Evolutionary conservation across 768 basidiomycete species (phyloP).

Genomic region (Ramaria sp.): DNA sequence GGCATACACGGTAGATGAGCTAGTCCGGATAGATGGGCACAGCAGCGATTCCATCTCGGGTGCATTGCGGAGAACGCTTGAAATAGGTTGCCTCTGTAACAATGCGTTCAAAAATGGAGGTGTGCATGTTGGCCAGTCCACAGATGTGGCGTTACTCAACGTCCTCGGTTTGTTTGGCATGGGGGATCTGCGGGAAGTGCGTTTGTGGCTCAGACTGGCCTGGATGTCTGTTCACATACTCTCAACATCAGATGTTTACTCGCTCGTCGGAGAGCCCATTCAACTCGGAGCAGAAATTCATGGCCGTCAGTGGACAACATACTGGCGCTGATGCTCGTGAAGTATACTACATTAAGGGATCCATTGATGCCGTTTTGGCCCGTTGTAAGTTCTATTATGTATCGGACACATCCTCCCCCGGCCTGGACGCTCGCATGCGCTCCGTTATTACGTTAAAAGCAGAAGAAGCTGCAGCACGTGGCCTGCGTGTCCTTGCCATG

Average conservation of each 20-base stretch:
- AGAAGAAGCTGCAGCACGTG: slow-evolving; percentile 56
- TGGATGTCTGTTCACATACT: neutral
- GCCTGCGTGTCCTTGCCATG: slow-evolving; percentile 84
- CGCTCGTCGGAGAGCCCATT: slow-evolving; percentile 78
- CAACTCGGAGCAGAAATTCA: slow-evolving; percentile 88
- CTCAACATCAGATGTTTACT: slow-evolving; percentile 43
- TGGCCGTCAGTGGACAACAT: slow-evolving; percentile 79
- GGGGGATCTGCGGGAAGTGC: slow-evolving; percentile 59
- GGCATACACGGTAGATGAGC: slow-evolving; percentile 80
- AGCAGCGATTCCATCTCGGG: slow-evolving; percentile 32
- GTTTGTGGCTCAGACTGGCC: slow-evolving; percentile 17
- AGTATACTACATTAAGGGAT: slow-evolving; percentile 86
- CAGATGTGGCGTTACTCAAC: slow-evolving; percentile 87
- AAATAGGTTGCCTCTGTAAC: slow-evolving; percentile 85
- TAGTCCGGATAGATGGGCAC: slow-evolving; percentile 45
- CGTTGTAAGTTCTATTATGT: slow-evolving; percentile 87
- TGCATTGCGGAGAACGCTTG: slow-evolving; percentile 64
- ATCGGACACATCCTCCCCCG: slow-evolving; percentile 78
- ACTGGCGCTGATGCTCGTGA: slow-evolving; percentile 40
- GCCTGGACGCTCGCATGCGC: slow-evolving; percentile 58
- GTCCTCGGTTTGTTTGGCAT: slow-evolving; percentile 57
- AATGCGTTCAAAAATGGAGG: slow-evolving; percentile 74
- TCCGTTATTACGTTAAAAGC: slow-evolving; percentile 64
- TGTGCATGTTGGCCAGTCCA: slow-evolving; percentile 74
- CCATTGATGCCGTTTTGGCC: slow-evolving; percentile 78